Percentiles rank a stretch among this genome's conserved stretches.
phyloP scores from a whole-genome alignment of 2,329 filamentous ascomycete genomes.

The Metarhizium robertsii region DNA sequence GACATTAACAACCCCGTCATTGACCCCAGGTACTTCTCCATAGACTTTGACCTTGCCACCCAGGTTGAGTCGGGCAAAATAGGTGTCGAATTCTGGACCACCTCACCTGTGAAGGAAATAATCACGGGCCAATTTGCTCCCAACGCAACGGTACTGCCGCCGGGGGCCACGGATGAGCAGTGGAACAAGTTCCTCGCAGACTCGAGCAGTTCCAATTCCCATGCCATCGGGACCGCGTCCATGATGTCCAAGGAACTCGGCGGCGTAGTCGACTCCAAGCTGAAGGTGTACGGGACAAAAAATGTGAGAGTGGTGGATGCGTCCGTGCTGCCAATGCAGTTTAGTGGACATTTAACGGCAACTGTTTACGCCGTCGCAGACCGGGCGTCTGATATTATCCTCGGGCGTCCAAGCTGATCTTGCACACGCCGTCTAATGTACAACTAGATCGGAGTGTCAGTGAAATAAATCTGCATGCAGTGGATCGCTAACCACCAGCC shows the following conservation, averaged over 20 bases:
- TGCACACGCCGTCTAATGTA: neutral
- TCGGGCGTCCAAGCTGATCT: neutral
- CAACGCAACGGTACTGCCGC: conserved; percentile 1
- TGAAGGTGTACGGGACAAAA: conserved; percentile 33
- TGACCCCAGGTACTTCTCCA: conserved; percentile 24
- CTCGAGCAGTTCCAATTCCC: conserved; percentile 24
- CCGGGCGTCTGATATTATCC: conserved; percentile 9
- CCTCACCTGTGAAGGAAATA: conserved; percentile 11
- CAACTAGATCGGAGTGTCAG: neutral
- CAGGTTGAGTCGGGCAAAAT: conserved; percentile 19
- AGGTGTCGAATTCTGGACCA: conserved; percentile 21
- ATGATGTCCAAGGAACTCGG: conserved; percentile 41
- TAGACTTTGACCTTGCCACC: conserved; percentile 25
- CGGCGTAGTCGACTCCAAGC: conserved; percentile 35
- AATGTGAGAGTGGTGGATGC: conserved; percentile 12
- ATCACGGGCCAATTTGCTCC: neutral
- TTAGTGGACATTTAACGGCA: conserved; percentile 9
- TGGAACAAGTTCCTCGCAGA: conserved; percentile 8
- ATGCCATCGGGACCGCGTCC: conserved; percentile 36
- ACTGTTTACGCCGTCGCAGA: conserved; percentile 12
- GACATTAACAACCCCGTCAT: conserved; percentile 25
- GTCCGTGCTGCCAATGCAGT: conserved; percentile 10
- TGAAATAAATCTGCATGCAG: neutral
- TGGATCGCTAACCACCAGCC: neutral
- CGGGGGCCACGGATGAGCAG: conserved; percentile 7